Conservation (phyloP, 140 eudicot genomes). For the Bidens hawaiensis region DNA sequence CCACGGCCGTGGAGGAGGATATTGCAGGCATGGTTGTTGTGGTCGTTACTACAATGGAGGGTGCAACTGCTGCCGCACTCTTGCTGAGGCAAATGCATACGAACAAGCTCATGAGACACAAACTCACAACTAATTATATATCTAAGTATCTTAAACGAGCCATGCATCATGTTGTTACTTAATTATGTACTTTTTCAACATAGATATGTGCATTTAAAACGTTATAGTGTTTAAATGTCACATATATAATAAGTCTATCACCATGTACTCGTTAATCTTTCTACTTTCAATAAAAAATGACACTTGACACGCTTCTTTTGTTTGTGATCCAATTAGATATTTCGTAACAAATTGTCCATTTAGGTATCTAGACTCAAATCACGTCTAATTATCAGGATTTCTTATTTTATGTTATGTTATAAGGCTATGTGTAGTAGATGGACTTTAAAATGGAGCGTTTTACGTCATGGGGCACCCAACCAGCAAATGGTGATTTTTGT, state of each 20-base stretch:
- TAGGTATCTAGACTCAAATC: too few species aligned
- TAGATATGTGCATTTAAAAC: neutral
- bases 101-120: conserved; percentile 21
- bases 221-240: neutral
- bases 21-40: conserved; percentile 29
- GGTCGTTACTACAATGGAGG: conserved; percentile 24
- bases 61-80: conserved; percentile 26
- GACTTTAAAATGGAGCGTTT: too few species aligned
- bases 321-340: too few species aligned
- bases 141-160: neutral
- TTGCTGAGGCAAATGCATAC: conserved; percentile 32
- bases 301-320: too few species aligned
- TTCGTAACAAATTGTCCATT: too few species aligned
- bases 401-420: too few species aligned
- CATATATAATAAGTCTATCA: too few species aligned
- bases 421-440: too few species aligned
- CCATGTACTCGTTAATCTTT: neutral
- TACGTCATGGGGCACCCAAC: too few species aligned
- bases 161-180: neutral
- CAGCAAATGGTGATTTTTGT: too few species aligned
- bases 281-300: too few species aligned
- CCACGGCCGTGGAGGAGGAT: conserved; percentile 17
- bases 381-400: too few species aligned
- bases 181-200: neutral
- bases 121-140: conserved; percentile 30